These are phyloP conservation scores for Cladosporium oxysporum DNA, from an alignment of 2,329 filamentous ascomycete genomes.

Conservation along the genomic window DNA sequence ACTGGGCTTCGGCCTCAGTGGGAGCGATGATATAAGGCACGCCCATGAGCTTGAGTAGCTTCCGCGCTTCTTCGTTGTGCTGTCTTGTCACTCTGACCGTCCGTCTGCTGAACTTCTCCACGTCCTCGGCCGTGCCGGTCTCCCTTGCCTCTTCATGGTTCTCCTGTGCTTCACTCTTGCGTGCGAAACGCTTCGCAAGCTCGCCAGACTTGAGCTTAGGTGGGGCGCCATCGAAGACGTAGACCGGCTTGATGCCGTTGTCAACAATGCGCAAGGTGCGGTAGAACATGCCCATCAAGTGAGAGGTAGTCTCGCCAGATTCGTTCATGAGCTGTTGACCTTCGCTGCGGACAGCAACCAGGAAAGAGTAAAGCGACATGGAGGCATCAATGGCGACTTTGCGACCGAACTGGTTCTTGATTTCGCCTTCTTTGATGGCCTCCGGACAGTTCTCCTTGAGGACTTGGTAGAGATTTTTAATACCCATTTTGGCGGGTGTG, in stretches of 20 bases:
- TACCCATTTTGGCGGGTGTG: constrained; percentile 36
- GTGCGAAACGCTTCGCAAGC: constrained; percentile 91
- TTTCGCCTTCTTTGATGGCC: constrained; percentile 93
- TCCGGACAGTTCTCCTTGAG: constrained; percentile 75
- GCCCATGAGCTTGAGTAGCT: constrained; percentile 89
- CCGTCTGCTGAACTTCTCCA: constrained; percentile 93
- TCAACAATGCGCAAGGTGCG: constrained; percentile 97
- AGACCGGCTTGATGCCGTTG: constrained; percentile 97
- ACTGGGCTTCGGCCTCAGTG: constrained; percentile 96
- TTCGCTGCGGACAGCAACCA: constrained; percentile 94
- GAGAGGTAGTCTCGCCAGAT: constrained; percentile 92
- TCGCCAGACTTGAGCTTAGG: constrained; percentile 98
- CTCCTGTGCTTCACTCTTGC: constrained; percentile 89
- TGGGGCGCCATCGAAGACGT: constrained; percentile 95
- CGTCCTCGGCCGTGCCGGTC: constrained; percentile 93
- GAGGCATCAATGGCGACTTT: constrained; percentile 71
- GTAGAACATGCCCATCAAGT: constrained; percentile 99
- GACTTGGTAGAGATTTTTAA: constrained; percentile 49
- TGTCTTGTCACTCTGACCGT: constrained; percentile 95
- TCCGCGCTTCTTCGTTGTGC: constrained; percentile 94
- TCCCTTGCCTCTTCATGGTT: constrained; percentile 94
- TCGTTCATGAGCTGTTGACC: constrained; percentile 96
- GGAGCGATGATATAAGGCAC: constrained; percentile 93
- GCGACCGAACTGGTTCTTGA: constrained; percentile 97
- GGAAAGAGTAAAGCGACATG: constrained; percentile 99